Percentiles rank a stretch among this genome's conserved stretches.
These are phyloP conservation scores for Taiozyma onychis DNA, from an alignment of 1,139 yeast species.

Conservation along the genomic window DNA sequence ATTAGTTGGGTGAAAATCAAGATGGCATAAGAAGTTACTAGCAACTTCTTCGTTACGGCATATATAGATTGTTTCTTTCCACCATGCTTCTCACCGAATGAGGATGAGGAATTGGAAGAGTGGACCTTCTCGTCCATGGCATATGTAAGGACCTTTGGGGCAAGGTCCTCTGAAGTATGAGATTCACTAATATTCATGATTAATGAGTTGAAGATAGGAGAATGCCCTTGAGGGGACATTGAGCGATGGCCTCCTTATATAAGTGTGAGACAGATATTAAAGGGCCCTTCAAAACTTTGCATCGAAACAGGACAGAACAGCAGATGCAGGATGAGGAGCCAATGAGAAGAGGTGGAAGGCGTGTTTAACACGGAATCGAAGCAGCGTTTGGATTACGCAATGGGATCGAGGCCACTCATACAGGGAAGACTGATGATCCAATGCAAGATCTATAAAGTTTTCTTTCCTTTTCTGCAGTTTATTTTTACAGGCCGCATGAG, in stretches of 20 bases:
- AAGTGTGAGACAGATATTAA: neutral
- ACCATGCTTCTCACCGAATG: neutral
- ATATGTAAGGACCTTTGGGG: neutral
- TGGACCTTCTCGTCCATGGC: neutral
- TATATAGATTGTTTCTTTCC: neutral
- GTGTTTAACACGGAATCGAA: neutral
- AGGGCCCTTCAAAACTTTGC: neutral
- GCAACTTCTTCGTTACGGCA: conserved; percentile 15
- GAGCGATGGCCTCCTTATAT: neutral
- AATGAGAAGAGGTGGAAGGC: neutral
- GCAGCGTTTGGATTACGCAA: neutral
- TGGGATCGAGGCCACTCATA: neutral
- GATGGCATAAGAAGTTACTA: conserved; percentile 22
- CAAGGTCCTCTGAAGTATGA: neutral
- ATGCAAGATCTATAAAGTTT: neutral
- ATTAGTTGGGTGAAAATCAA: conserved; percentile 25
- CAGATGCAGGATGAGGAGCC: neutral
- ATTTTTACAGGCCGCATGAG: neutral
- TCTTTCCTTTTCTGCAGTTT: neutral
- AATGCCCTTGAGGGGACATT: neutral
- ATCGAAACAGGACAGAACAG: neutral
- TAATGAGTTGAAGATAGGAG: neutral
- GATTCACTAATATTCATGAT: neutral
- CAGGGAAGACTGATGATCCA: neutral
- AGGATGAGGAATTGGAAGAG: neutral